A percentile compares a stretch with the other conserved stretches of the same genome.
Conservation (phyloP, 2,329 filamentous ascomycete genomes). For the Microdochium trichocladiopsis region DNA sequence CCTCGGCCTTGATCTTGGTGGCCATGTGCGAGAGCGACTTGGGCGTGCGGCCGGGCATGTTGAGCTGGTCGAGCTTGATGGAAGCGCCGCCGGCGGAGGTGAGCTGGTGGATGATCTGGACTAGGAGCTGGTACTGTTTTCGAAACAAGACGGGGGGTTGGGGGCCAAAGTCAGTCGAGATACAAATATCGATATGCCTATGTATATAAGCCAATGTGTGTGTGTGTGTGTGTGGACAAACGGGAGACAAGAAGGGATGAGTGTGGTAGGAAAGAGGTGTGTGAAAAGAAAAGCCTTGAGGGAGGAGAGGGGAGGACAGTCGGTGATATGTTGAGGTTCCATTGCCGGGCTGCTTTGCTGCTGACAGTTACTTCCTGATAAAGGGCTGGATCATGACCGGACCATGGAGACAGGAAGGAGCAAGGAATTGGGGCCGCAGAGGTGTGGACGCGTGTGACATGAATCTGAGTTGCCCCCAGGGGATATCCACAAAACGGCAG, state of each 20-base stretch:
- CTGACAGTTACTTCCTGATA: too few relatives aligned
- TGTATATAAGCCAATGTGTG: neutral
- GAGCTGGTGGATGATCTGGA: constrained; percentile 7
- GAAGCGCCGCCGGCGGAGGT: neutral
- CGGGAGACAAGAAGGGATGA: neutral
- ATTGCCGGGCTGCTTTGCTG: too few relatives aligned
- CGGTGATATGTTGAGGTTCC: too few relatives aligned
- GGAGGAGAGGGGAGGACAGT: neutral
- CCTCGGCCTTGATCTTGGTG: neutral
- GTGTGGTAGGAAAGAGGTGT: neutral
- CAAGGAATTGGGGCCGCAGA: too few relatives aligned
- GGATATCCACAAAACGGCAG: too few relatives aligned
- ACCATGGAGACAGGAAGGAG: too few relatives aligned
- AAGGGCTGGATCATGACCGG: too few relatives aligned
- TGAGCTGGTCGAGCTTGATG: constrained; percentile 2
- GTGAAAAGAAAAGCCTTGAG: neutral
- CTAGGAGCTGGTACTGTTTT: constrained; percentile 5
- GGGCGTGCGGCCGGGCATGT: constrained; percentile 6
- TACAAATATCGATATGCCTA: neutral
- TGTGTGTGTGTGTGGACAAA: neutral
- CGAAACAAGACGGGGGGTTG: too few relatives aligned
- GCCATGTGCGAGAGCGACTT: constrained; percentile 4
- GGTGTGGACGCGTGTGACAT: too few relatives aligned
- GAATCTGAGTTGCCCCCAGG: too few relatives aligned
- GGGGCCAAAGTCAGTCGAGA: too few relatives aligned